Evolutionary conservation across 1,139 yeast species (phyloP).

Genomic region (Pichia sp.): DNA sequence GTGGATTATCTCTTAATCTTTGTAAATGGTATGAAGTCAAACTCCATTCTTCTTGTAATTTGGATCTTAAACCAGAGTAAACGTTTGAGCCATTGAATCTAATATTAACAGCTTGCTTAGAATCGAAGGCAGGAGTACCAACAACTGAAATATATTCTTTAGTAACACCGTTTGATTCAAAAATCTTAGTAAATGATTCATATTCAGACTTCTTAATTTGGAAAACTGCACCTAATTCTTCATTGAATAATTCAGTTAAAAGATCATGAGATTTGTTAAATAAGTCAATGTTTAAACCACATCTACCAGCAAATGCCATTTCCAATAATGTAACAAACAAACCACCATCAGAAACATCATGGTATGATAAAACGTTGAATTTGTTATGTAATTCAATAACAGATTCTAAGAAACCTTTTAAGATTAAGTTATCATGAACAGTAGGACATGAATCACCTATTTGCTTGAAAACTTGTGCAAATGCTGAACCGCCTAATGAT

Average conservation of each 20-base stretch:
- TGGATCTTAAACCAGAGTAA: constrained; percentile 53
- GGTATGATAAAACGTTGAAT: constrained; percentile 77
- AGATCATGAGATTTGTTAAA: constrained; percentile 29
- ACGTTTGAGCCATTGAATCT: constrained; percentile 41
- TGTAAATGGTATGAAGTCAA: constrained; percentile 88
- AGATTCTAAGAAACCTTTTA: constrained; percentile 66
- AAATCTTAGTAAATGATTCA: constrained; percentile 47
- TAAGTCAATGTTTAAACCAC: constrained; percentile 54
- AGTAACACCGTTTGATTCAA: constrained; percentile 54
- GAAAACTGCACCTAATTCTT: constrained; percentile 95
- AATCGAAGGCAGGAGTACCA: constrained; percentile 54
- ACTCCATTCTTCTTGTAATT: constrained; percentile 80
- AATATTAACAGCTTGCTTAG: constrained; percentile 48
- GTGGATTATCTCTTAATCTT: constrained; percentile 89
- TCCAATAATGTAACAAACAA: constrained; percentile 76
- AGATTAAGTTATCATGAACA: constrained; percentile 58
- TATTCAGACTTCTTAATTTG: constrained; percentile 58
- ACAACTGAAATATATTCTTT: constrained; percentile 50
- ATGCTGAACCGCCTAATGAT: constrained; percentile 86
- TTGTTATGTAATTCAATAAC: constrained; percentile 63
- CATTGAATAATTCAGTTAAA: constrained; percentile 67
- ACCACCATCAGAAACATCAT: constrained; percentile 98
- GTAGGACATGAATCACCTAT: constrained; percentile 81
- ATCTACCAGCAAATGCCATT: constrained; percentile 96
- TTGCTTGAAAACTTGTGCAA: constrained; percentile 87